phyloP scores from a whole-genome alignment of 2,329 filamentous ascomycete species.

The Pseudogymnoascus sp. region DNA sequence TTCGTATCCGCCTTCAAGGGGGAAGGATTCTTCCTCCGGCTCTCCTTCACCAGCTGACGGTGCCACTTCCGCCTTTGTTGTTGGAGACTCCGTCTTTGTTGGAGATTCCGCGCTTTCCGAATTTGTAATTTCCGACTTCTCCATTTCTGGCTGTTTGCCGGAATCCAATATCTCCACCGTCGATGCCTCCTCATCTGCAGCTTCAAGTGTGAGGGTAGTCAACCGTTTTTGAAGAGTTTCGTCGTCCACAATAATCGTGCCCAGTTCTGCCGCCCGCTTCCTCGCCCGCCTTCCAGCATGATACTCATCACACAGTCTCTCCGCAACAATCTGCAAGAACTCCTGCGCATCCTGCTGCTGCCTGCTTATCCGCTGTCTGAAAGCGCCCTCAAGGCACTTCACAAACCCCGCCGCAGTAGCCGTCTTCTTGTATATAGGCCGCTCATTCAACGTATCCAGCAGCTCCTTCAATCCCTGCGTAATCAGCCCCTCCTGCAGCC shows the following conservation, averaged over 20 bases:
- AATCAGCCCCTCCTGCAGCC: constrained; percentile 72
- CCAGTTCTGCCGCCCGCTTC: constrained; percentile 36
- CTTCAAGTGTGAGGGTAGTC: neutral
- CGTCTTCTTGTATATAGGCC: constrained; percentile 87
- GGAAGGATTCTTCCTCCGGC: constrained; percentile 65
- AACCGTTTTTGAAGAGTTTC: constrained; percentile 4
- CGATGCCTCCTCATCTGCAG: constrained; percentile 2
- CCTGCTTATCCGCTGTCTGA: constrained; percentile 81
- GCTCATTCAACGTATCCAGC: constrained; percentile 84
- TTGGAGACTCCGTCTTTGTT: neutral
- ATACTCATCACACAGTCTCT: constrained; percentile 89
- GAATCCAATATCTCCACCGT: constrained; percentile 3
- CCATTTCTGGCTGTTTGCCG: neutral
- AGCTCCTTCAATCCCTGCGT: constrained; percentile 87
- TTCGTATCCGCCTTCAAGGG: constrained; percentile 83
- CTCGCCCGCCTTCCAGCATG: constrained; percentile 74
- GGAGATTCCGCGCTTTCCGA: neutral
- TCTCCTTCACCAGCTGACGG: constrained; percentile 23
- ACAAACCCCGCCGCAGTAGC: constrained; percentile 86
- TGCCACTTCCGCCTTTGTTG: constrained; percentile 9
- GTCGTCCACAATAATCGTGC: neutral
- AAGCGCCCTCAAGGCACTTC: constrained; percentile 72
- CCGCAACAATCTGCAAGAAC: constrained; percentile 87
- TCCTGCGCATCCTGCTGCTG: constrained; percentile 98
- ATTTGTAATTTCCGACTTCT: neutral